phyloP scores from a whole-genome alignment of 352 stramenopile species.

The Globisporangium rhizosaccharum region DNA sequence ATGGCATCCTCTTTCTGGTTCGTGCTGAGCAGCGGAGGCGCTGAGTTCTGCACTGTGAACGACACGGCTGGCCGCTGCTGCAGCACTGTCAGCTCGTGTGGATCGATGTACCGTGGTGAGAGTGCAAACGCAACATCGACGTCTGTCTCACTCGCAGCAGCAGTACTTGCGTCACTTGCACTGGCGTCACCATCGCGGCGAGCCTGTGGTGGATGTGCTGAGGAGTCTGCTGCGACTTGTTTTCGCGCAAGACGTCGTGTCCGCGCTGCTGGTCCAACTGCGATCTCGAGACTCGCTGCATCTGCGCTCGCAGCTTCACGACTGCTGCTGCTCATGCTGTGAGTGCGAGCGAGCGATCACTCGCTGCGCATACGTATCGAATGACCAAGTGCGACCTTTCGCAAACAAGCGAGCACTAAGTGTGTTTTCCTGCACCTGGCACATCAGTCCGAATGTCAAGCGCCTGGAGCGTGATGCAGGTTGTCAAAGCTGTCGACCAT shows the following conservation, averaged over 20 bases:
- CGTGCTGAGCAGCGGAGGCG: constrained; percentile 6
- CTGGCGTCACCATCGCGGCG: neutral
- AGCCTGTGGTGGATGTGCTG: too few relatives aligned
- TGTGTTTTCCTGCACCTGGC: neutral
- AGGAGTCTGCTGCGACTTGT: constrained; percentile 1
- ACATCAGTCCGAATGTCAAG: too few relatives aligned
- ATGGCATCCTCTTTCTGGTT: constrained; percentile 16
- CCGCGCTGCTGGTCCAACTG: constrained; percentile 2
- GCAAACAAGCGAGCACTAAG: neutral
- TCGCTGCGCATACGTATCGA: neutral
- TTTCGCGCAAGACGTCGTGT: constrained; percentile 13
- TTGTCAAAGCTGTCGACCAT: too few relatives aligned
- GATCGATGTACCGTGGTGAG: constrained; percentile 32
- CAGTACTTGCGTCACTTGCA: neutral
- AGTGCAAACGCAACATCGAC: constrained; percentile 17
- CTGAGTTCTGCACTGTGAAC: constrained; percentile 34
- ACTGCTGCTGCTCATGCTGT: neutral
- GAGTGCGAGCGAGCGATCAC: neutral
- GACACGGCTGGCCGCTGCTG: constrained; percentile 30
- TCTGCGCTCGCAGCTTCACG: neutral
- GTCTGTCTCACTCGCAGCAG: neutral
- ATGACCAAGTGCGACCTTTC: neutral
- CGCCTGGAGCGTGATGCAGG: too few relatives aligned
- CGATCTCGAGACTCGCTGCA: constrained; percentile 1
- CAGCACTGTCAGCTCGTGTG: constrained; percentile 22